Evolutionary conservation across 2,329 filamentous ascomycete species (phyloP).

Genomic region (Epichloe uncinata): DNA sequence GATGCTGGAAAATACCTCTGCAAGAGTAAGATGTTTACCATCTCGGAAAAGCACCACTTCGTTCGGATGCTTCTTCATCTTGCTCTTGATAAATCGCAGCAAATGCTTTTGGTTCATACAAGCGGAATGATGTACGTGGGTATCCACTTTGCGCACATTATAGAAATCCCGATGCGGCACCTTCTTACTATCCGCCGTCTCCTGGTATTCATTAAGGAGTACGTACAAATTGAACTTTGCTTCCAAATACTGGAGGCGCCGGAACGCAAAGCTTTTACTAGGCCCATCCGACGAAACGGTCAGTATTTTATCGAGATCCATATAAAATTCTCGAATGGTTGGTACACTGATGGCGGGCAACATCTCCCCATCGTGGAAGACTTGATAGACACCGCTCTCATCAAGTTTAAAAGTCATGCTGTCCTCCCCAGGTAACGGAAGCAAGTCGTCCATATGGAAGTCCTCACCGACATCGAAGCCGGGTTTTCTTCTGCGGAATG

Average conservation of each 20-base stretch:
- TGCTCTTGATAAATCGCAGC: constrained; percentile 96
- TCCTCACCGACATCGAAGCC: constrained; percentile 87
- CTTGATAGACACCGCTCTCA: constrained; percentile 77
- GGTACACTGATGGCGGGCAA: constrained; percentile 72
- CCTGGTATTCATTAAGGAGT: constrained; percentile 91
- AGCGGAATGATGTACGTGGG: constrained; percentile 95
- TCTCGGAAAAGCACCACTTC: constrained; percentile 89
- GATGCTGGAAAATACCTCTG: constrained; percentile 93
- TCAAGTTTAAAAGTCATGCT: constrained; percentile 70
- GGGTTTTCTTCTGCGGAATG: constrained; percentile 58
- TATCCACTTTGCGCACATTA: constrained; percentile 97
- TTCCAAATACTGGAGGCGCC: constrained; percentile 86
- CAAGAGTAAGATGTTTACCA: constrained; percentile 78
- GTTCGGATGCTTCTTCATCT: constrained; percentile 97
- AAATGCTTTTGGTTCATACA: constrained; percentile 99
- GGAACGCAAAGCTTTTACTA: constrained; percentile 93
- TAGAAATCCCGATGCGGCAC: constrained; percentile 98
- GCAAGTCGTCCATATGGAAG: constrained; percentile 67
- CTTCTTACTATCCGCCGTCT: constrained; percentile 94
- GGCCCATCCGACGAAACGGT: constrained; percentile 90
- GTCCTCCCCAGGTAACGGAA: constrained; percentile 58
- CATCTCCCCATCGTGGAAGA: constrained; percentile 55
- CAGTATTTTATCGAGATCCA: constrained; percentile 79
- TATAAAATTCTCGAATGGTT: constrained; percentile 87
- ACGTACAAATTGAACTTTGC: constrained; percentile 94